phyloP scores from a whole-genome alignment of 352 stramenopile species.

The Phytophthora multivora region DNA sequence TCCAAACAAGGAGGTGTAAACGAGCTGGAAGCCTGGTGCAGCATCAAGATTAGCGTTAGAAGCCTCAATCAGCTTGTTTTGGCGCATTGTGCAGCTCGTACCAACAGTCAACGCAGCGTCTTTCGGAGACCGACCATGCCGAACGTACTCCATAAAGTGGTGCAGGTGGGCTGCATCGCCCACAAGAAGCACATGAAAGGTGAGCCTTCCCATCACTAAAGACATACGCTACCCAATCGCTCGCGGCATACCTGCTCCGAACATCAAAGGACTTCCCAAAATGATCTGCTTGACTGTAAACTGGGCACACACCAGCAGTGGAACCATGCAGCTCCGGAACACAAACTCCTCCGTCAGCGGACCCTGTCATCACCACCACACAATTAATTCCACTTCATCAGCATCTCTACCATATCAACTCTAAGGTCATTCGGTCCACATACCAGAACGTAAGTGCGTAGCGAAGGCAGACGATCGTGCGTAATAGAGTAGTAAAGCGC shows the following conservation, averaged over 20 bases:
- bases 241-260: constrained; percentile 89
- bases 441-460: constrained; percentile 87
- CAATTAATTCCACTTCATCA: constrained; percentile 4
- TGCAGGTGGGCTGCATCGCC: constrained; percentile 76
- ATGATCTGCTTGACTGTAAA: constrained; percentile 86
- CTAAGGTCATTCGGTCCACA: constrained; percentile 2
- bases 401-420: not conserved
- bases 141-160: constrained; percentile 86
- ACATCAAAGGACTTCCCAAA: constrained; percentile 91
- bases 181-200: constrained; percentile 1
- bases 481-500: constrained; percentile 79
- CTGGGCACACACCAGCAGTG: constrained; percentile 84
- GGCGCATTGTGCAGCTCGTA: constrained; percentile 26
- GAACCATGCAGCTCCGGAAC: constrained; percentile 95
- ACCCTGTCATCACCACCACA: constrained; percentile 51
- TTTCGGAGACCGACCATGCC: constrained; percentile 66
- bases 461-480: constrained; percentile 70
- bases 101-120: constrained; percentile 80
- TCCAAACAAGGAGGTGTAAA: constrained; percentile 97
- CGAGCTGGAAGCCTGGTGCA: constrained; percentile 89
- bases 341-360: constrained; percentile 95
- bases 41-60: constrained; percentile 11
- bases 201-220: not conserved
- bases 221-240: constrained; percentile 3
- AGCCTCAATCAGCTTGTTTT: not conserved